Base-by-base conservation (phyloP, 768 basidiomycete species). In the Boletus pseudo-olivaceus region DNA sequence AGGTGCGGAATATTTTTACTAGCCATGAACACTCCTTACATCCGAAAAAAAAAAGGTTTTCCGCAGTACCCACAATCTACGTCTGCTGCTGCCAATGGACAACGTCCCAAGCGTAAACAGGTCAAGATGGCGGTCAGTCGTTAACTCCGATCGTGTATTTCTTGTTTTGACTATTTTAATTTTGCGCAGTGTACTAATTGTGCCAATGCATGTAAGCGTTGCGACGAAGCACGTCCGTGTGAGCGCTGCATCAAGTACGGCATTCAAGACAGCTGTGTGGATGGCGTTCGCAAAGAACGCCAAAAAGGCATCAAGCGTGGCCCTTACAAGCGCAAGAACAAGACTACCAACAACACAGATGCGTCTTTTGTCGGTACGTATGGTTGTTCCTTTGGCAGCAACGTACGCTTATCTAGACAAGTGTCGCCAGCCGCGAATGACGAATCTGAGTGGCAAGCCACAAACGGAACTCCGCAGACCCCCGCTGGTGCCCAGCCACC, bases 171-270 rank as follows among this genome's bases (percentile, higher is more conserved):
- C 37, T 29, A n/a, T 40, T 41, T 45, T 34, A 35, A 58, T 27
- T 20, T 38, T 44, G 29, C 14, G 19, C 43, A 80, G 78, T 82
- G 80, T 61, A 82, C 81, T 0, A 82, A 82, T 55, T 82, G 80
- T 56, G 82, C 82, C 11, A 72, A 73, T 23, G 80, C 80, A 9
- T 82, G 80, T 65, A 82, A 82, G 65, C 76, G 81, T 20, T 82
- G 80, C 47, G 80, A 82, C 59, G 81, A 83, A 34, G 69, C 71
- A 6, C 80, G 84, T 41, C 84, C 84, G 2, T 87, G 84, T 67
- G 78, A 80, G 50, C 78, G 84, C 29, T 87, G 84, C 59, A 63
- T 78, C 55, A 85, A 84, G 66, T 85, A 85, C 60, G 83, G 82
- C 4, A 73, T 84, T 33, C 75, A 77, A 12, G 74, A 78, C 27